Base-by-base conservation (phyloP, 2,329 filamentous ascomycete species). In the Monosporascus sp. region DNA sequence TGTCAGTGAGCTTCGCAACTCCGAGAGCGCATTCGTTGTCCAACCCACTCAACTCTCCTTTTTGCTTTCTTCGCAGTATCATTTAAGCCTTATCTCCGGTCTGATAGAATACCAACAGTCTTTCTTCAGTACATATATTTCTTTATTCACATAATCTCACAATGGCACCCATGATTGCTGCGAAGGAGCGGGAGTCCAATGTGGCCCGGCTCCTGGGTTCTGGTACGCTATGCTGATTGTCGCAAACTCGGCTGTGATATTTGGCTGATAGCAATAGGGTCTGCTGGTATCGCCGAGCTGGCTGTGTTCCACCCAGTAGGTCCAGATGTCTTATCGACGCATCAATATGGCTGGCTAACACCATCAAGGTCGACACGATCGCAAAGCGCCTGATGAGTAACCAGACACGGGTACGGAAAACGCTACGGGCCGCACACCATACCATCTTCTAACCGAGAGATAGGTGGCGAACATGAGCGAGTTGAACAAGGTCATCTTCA, bases 341-440 rank as follows among this genome's bases (percentile, higher is more conserved):
- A 5, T 40, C 20, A 40, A 24, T 45, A 17, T 49, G 58, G 43
- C 58, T 61, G 63, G 64, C 68, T 63, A 53, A 66, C 53, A 45
- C 35, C 31, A 46, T 45, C 58, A 67, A 93, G 89, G 90, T 99
- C 72, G 94, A 99, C 76, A 99, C 94, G 49, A 97, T 95, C 67
- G 93, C 94, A 59, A 99, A 99, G 81, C 90, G 94, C 63, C 84
- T 99, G 74, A 99, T 99, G 94, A 97, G 91, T 84, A 97, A 99
- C 75, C 88, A 96, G 72, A 85, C 84, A 69, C 89, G 79, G 76
- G 82, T 89, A 71, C 63, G 74, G 37, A 43, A 19, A 35, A 14
- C 24, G 49, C 20, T 35, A 38, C 27, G n/a, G 2, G 9, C 31
- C 8, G 14, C 26, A n/a, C 4, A 31, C 20, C 20, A 35, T 48